Percentiles rank a stretch among this genome's conserved stretches.
These are phyloP conservation scores for Macroventuria anomochaeta DNA, from an alignment of 2,329 filamentous ascomycete genomes.

Conservation along the genomic window DNA sequence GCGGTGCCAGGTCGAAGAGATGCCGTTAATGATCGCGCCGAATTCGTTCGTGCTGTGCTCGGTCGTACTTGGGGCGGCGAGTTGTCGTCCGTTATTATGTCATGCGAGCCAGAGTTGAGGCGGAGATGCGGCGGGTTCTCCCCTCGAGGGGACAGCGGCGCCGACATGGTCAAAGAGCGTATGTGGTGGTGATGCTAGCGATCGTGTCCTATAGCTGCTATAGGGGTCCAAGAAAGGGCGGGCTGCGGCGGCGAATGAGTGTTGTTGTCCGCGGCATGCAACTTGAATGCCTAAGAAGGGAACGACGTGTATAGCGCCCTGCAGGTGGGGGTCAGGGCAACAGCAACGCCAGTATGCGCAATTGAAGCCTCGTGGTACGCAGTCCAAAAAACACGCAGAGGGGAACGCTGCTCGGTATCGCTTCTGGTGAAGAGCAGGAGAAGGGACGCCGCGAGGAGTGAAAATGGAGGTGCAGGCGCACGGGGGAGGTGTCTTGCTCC, in stretches of 20 bases:
- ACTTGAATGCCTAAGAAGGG: constrained; percentile 33
- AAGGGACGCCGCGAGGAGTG: constrained; percentile 16
- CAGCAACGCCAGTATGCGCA: constrained; percentile 25
- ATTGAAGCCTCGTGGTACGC: constrained; percentile 6
- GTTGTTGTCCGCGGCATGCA: constrained; percentile 37
- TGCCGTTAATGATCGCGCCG: constrained; percentile 55
- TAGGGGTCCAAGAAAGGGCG: constrained; percentile 27
- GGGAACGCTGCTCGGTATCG: constrained; percentile 31
- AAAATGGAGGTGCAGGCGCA: constrained; percentile 16
- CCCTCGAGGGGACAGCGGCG: constrained; percentile 41
- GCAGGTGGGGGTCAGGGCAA: constrained; percentile 38
- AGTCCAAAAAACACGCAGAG: constrained; percentile 6
- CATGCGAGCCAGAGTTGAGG: constrained; percentile 66
- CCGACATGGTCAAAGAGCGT: constrained; percentile 30
- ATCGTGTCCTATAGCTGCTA: constrained; percentile 20
- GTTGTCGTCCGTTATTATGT: constrained; percentile 54
- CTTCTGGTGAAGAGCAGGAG: constrained; percentile 34
- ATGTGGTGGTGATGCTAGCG: constrained; percentile 12
- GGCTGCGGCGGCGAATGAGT: constrained; percentile 7
- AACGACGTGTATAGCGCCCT: constrained; percentile 21
- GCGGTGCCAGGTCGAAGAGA: constrained; percentile 47
- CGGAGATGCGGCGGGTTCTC: constrained; percentile 64
- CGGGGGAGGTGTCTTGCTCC: constrained; percentile 13
- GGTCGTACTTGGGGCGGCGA: constrained; percentile 40
- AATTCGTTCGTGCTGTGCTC: constrained; percentile 49